phyloP scores from a whole-genome alignment of 73 alveolate species.

The Blepharisma japonicum region DNA sequence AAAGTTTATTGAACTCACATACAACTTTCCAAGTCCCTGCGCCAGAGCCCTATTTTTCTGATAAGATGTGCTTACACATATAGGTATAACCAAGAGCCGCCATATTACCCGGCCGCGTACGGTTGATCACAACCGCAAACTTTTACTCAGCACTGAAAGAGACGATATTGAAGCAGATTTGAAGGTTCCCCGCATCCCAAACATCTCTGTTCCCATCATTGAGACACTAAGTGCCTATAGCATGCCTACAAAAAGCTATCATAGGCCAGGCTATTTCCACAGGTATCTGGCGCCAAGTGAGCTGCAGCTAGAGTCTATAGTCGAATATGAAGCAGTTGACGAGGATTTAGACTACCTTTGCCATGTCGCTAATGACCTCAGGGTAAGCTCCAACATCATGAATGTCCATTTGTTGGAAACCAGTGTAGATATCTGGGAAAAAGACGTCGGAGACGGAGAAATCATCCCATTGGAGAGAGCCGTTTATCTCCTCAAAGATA shows the following conservation, averaged over 20 bases:
- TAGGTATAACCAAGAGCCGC: constrained; percentile 11
- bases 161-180: neutral
- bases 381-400: neutral
- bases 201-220: constrained; percentile 1
- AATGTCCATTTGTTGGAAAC: neutral
- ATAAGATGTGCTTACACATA: neutral
- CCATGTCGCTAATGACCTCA: neutral
- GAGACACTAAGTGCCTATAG: neutral
- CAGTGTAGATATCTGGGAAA: neutral
- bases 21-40: neutral
- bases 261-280: neutral
- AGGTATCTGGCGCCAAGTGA: neutral
- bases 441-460: neutral
- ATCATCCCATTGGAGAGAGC: constrained; percentile 23
- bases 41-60: neutral
- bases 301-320: neutral
- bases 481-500: constrained; percentile 7
- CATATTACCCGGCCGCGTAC: constrained; percentile 26
- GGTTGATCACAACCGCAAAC: neutral
- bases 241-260: neutral
- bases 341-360: constrained; percentile 3
- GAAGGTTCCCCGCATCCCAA: neutral
- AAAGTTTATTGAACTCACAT: neutral
- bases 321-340: constrained; percentile 2
- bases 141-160: constrained; percentile 3